Conservation (phyloP, 228 moss, liverwort and hornwort species). For the Sphagnum fallax region DNA sequence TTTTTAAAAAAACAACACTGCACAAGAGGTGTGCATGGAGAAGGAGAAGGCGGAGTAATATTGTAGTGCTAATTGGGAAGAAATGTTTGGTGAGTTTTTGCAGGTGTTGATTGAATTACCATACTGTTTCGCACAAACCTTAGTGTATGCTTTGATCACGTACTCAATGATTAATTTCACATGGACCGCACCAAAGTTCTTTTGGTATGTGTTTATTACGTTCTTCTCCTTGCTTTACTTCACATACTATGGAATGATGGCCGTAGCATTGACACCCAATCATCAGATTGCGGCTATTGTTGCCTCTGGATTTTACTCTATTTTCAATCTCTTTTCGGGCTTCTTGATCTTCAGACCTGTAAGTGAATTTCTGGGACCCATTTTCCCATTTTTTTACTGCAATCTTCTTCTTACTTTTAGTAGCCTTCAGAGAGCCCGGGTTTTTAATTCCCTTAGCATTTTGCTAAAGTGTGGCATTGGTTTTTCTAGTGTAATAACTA, state of each 20-base stretch:
- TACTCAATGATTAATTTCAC: slow-evolving; percentile 70
- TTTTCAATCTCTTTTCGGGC: slow-evolving; percentile 92
- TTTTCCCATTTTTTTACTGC: too few relatives aligned
- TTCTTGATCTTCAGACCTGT: slow-evolving; percentile 74
- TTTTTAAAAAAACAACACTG: too few relatives aligned
- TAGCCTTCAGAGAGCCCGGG: too few relatives aligned
- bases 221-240: slow-evolving; percentile 86
- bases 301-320: slow-evolving; percentile 75
- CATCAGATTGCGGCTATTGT: slow-evolving; percentile 77
- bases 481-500: too few relatives aligned
- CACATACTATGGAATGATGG: slow-evolving; percentile 98
- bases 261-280: slow-evolving; percentile 88
- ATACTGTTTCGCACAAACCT: slow-evolving; percentile 55
- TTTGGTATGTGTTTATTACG: slow-evolving; percentile 75
- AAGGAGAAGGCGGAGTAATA: too few relatives aligned
- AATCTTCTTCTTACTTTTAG: too few relatives aligned
- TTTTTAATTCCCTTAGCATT: too few relatives aligned
- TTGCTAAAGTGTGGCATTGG: too few relatives aligned
- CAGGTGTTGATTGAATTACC: slow-evolving; percentile 88
- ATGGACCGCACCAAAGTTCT: slow-evolving; percentile 73
- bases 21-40: too few relatives aligned
- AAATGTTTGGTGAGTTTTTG: neutral
- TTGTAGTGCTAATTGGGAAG: too few relatives aligned
- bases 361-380: neutral
- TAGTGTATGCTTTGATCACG: slow-evolving; percentile 47